A percentile compares a stretch with the other conserved stretches of the same genome.
Evolutionary conservation across 2,329 filamentous ascomycete species (phyloP).

Genomic region (Endoconidiophora laricicola): DNA sequence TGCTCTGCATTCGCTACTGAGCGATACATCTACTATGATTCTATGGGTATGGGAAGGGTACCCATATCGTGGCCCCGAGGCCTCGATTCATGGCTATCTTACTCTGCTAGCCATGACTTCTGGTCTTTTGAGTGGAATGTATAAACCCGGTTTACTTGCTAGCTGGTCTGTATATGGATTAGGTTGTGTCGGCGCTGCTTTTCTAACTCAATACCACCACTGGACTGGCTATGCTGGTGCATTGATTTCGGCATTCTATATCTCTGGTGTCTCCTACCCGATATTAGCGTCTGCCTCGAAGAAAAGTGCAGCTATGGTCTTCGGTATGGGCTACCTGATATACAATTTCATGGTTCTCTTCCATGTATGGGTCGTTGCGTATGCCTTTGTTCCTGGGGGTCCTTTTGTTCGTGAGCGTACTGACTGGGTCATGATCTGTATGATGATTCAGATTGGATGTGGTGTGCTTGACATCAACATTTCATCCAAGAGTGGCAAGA

Average conservation of each 20-base stretch:
- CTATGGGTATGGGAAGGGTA: constrained; percentile 97
- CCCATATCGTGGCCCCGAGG: constrained; percentile 72
- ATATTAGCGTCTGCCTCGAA: constrained; percentile 61
- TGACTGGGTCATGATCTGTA: constrained; percentile 83
- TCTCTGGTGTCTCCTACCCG: constrained; percentile 62
- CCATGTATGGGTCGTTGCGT: constrained; percentile 96
- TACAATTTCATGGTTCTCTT: constrained; percentile 95
- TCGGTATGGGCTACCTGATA: constrained; percentile 74
- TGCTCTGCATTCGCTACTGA: constrained; percentile 77
- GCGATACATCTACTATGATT: constrained; percentile 97
- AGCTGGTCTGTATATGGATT: constrained; percentile 67
- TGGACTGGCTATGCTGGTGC: constrained; percentile 87
- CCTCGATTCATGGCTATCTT: constrained; percentile 76
- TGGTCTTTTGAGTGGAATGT: constrained; percentile 62
- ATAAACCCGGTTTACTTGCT: constrained; percentile 50
- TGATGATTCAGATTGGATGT: constrained; percentile 68
- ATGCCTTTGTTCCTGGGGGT: constrained; percentile 91
- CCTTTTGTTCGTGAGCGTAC: constrained; percentile 85
- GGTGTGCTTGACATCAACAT: constrained; percentile 61
- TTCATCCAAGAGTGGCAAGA: constrained; percentile 20
- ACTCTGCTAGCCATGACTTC: constrained; percentile 76
- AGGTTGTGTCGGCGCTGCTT: constrained; percentile 61
- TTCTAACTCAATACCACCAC: constrained; percentile 60
- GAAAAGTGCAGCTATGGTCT: constrained; percentile 61
- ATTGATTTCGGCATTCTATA: constrained; percentile 56